Base-by-base conservation (phyloP, 768 basidiomycete genomes). In the Lactarius psammicola region DNA sequence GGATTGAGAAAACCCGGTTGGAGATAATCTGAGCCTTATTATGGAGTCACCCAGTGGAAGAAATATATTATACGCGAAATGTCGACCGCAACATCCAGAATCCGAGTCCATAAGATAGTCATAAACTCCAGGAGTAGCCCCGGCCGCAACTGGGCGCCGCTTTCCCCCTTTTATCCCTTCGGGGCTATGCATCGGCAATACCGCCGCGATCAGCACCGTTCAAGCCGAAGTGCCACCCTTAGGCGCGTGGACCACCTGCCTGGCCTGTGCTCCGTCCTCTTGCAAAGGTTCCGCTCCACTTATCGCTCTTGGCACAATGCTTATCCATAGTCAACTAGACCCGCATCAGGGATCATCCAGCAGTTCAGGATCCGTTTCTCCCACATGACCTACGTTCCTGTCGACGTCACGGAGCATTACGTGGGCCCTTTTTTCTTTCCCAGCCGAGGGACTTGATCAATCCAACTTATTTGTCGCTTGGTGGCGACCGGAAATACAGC, bases 181-280 rank as follows among this genome's bases (percentile, higher is more conserved):
- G 15, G n/a, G 36, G 36, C 36, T 13, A 15, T 38, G 36, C 36
- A 38, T 38, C 10, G 36, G 15, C 4, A 44, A 15, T 28, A 54
- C 4, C 33, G 23, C 55, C 62, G 40, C 31, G 55, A 28, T 38
- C 36, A 63, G 42, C 55, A 46, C 55, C 17, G 23, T 63, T 56
- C 20, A 44, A 33, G 55, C 59, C 11, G 30, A 44, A 28, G 62
- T 31, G 62, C 62, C 49, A 26, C 49, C 6, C 23, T 13, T 26
- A 13, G 30, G 28, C 28, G 53, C 38, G 20, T 61, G 51, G 54
- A 36, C 4, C 30, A 3, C 23, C 15, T 55, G 54, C 31, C 28
- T 11, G 18, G 20, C 44, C 18, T 7, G 1, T 46, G 53, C 15
- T 26, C 53, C 5, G 26, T 17, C 26, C 26, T n/a, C n/a, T n/a